phyloP scores from a whole-genome alignment of 108 stramenopile species.

The Nannochloropsis oceanica region DNA sequence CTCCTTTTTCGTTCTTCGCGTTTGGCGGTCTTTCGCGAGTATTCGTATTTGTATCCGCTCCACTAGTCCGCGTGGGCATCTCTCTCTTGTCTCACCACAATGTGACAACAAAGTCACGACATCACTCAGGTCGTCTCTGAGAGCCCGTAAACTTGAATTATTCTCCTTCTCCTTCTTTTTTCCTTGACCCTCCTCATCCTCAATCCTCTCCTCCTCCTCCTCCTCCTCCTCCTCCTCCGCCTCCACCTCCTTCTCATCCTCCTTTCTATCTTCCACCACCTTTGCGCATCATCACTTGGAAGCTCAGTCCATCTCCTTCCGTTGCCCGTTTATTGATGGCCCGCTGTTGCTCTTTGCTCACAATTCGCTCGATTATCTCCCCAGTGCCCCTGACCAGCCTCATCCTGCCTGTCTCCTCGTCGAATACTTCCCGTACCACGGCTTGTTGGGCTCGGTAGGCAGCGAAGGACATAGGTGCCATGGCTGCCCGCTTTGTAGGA shows the following conservation, averaged over 20 bases:
- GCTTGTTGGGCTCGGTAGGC: slow-evolving; percentile 59
- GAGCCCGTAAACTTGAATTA: too few species aligned
- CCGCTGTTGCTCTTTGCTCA: slow-evolving; percentile 54
- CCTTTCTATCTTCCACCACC: background rate
- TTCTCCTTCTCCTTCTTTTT: too few species aligned
- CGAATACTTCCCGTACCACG: slow-evolving; percentile 60
- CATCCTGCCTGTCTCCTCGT: slow-evolving; percentile 55
- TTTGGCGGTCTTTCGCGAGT: too few species aligned
- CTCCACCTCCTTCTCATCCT: background rate
- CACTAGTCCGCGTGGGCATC: too few species aligned
- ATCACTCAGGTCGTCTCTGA: too few species aligned
- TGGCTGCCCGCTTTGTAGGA: background rate
- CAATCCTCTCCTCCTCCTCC: background rate
- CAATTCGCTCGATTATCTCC: slow-evolving; percentile 77
- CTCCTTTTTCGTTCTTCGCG: too few species aligned
- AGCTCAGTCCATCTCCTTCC: slow-evolving; percentile 48
- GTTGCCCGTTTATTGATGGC: slow-evolving; percentile 60
- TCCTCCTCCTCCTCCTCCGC: background rate
- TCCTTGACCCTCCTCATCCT: background rate
- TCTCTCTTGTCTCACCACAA: too few species aligned
- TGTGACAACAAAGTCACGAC: too few species aligned
- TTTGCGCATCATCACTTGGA: background rate
- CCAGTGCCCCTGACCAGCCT: slow-evolving; percentile 67
- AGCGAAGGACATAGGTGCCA: slow-evolving; percentile 63
- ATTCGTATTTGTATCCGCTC: too few species aligned